Percentiles rank a stretch among this genome's conserved stretches.
phyloP scores from a whole-genome alignment of 768 basidiomycete genomes.

The Russula vinacea region DNA sequence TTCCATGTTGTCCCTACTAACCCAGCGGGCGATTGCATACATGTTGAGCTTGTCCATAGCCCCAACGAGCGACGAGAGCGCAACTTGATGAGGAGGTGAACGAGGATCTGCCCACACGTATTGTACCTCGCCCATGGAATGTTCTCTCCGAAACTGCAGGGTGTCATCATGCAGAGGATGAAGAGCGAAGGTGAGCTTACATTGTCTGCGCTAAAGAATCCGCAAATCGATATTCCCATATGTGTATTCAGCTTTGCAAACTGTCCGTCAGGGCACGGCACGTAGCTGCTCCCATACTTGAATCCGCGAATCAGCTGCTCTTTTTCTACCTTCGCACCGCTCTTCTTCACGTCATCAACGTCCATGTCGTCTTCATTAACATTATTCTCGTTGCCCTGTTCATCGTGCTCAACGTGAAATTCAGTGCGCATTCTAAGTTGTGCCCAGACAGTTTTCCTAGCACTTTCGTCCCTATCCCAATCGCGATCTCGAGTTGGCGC shows the following conservation, averaged over 20 bases:
- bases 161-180: conserved; percentile 5
- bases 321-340: conserved; percentile 61
- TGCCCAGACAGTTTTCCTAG: conserved; percentile 37
- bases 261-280: conserved; percentile 80
- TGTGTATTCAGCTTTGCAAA: conserved; percentile 70
- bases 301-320: conserved; percentile 78
- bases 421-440: conserved; percentile 48
- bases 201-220: conserved; percentile 69
- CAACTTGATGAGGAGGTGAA: conserved; percentile 69
- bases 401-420: conserved; percentile 50
- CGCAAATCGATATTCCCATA: conserved; percentile 85
- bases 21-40: conserved; percentile 82
- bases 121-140: conserved; percentile 78
- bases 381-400: conserved; percentile 33
- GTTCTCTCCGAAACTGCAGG: conserved; percentile 74
- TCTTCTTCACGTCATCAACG: conserved; percentile 38
- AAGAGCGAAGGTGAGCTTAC: conserved; percentile 41
- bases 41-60: conserved; percentile 67
- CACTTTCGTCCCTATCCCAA: conserved; percentile 22
- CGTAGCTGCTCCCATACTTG: conserved; percentile 88
- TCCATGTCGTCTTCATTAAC: conserved; percentile 42
- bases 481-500: conserved; percentile 20
- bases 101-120: conserved; percentile 78
- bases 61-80: conserved; percentile 81
- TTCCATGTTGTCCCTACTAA: conserved; percentile 65